A percentile compares a stretch with the other conserved stretches of the same genome.
Evolutionary conservation across 2,329 filamentous ascomycete genomes (phyloP).

Genomic region (Trichothecium sympodiale): DNA sequence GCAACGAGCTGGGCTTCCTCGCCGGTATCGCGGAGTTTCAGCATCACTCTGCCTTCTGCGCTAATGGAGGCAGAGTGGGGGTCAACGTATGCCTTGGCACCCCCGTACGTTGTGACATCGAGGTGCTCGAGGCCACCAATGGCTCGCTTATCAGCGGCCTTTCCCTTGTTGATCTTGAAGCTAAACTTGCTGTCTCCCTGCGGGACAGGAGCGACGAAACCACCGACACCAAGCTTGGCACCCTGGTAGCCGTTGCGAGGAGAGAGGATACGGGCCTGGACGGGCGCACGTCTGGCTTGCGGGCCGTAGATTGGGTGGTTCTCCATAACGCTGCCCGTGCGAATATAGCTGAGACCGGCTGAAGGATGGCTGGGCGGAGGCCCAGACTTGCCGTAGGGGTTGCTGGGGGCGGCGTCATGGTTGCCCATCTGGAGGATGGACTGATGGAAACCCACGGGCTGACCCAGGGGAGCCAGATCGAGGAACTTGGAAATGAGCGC

Average conservation of each 20-base stretch:
- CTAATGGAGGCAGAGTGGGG: conserved; percentile 32
- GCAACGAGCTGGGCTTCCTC: conserved; percentile 29
- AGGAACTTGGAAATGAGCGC: conserved; percentile 47
- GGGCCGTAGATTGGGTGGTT: conserved; percentile 54
- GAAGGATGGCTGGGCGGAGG: conserved; percentile 53
- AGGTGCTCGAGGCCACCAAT: conserved; percentile 25
- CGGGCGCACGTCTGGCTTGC: conserved; percentile 35
- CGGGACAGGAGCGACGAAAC: conserved; percentile 36
- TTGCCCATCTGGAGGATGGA: conserved; percentile 10
- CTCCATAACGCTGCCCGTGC: conserved; percentile 40
- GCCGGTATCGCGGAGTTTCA: conserved; percentile 29
- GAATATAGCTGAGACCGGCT: conserved; percentile 50
- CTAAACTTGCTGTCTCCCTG: conserved; percentile 32
- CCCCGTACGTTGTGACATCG: conserved; percentile 37
- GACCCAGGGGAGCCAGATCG: conserved; percentile 44
- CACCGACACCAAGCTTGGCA: conserved; percentile 42
- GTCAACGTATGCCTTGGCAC: conserved; percentile 42
- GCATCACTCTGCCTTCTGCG: conserved; percentile 35
- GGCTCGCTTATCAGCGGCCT: conserved; percentile 9
- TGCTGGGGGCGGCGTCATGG: conserved; percentile 14
- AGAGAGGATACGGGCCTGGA: conserved; percentile 38
- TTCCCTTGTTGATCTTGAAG: conserved; percentile 1
- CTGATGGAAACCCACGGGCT: conserved; percentile 13
- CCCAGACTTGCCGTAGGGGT: conserved; percentile 39
- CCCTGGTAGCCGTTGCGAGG: conserved; percentile 24